These are phyloP conservation scores for Areca catechu DNA, from an alignment of 176 grass and related monocot species.

Conservation along the genomic window DNA sequence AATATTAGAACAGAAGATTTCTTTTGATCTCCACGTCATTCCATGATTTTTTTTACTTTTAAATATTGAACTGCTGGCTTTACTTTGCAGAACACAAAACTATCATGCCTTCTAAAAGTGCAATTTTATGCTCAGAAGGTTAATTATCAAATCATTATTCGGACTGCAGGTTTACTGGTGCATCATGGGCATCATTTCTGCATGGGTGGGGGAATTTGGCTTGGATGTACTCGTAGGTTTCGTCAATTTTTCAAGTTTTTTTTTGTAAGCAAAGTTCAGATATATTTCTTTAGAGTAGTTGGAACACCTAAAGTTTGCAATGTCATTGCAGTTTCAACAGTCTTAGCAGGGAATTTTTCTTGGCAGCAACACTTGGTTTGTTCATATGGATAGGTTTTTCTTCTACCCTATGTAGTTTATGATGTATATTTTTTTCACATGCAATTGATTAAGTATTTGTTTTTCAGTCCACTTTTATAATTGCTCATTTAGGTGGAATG, in stretches of 20 bases:
- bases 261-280: background rate
- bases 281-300: background rate
- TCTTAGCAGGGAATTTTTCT: slow-evolving; percentile 84
- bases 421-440: too few relatives aligned
- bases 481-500: too few relatives aligned
- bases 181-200: slow-evolving; percentile 68
- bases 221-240: slow-evolving; percentile 79
- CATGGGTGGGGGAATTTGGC: slow-evolving; percentile 93
- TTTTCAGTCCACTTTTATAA: too few relatives aligned
- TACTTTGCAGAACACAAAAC: too few relatives aligned
- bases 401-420: background rate
- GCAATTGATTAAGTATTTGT: too few relatives aligned
- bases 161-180: slow-evolving; percentile 80
- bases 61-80: too few relatives aligned
- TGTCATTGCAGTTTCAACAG: slow-evolving; percentile 47
- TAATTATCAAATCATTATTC: slow-evolving; percentile 13
- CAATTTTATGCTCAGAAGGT: too few relatives aligned
- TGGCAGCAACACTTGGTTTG: slow-evolving; percentile 49
- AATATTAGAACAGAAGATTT: too few relatives aligned
- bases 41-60: too few relatives aligned
- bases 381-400: slow-evolving; percentile 75
- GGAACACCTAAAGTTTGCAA: background rate
- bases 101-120: too few relatives aligned
- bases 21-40: too few relatives aligned
- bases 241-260: background rate